These are phyloP conservation scores for Alloteropsis angusta DNA, from an alignment of 202 grass and related monocot genomes.

Conservation along the genomic window DNA sequence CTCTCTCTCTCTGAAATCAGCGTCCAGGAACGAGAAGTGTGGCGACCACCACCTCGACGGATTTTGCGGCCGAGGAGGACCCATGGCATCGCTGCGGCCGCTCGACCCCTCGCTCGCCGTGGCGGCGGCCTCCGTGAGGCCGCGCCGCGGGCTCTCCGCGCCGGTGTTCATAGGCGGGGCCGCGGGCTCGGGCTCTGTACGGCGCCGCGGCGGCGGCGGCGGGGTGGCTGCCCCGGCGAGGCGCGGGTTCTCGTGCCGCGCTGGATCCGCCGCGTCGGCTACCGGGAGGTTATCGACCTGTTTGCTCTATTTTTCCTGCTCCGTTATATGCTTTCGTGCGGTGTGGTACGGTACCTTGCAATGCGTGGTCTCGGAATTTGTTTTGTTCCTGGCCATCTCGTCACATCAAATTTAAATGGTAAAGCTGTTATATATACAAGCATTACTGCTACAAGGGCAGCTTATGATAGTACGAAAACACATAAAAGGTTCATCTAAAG, in stretches of 20 bases:
- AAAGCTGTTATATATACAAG: background rate
- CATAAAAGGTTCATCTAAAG: background rate
- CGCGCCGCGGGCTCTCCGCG: background rate
- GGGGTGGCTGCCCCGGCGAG: background rate
- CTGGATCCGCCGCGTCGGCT: conserved; percentile 7
- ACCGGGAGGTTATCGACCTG: conserved; percentile 18
- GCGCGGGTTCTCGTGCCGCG: conserved; percentile 18
- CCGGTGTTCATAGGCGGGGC: background rate
- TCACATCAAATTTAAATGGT: background rate
- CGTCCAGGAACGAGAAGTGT: background rate
- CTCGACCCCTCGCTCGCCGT: conserved; percentile 32
- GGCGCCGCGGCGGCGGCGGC: background rate
- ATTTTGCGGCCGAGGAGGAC: background rate
- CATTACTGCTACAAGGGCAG: background rate
- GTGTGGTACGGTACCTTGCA: background rate
- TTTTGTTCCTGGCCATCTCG: background rate
- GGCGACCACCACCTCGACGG: conserved; percentile 14
- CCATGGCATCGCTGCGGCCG: conserved; percentile 36
- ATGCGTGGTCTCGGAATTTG: background rate
- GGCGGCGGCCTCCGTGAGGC: background rate
- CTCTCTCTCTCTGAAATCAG: background rate
- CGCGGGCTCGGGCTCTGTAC: background rate
- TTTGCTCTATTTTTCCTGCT: background rate
- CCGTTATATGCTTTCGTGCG: background rate
- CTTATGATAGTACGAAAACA: background rate